Conservation (phyloP, 495 filamentous ascomycete species). For the Penicillium paradoxum region DNA sequence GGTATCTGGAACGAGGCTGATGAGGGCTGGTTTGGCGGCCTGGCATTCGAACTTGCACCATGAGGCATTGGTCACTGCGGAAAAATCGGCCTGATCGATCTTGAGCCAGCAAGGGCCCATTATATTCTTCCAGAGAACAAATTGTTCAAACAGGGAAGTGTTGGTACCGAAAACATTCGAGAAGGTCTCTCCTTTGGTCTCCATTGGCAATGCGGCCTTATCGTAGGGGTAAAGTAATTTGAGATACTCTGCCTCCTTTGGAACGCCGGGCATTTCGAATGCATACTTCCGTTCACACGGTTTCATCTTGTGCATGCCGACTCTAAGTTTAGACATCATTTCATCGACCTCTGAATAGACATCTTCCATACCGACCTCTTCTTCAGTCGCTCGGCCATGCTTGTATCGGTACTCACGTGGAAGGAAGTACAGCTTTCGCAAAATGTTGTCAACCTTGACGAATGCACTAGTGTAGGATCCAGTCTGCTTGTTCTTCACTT, state of each 20-base stretch:
- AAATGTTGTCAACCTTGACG: slow-evolving; percentile 90
- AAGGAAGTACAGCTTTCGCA: slow-evolving; percentile 89
- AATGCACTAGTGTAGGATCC: slow-evolving; percentile 83
- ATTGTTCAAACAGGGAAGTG: slow-evolving; percentile 93
- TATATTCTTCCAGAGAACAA: slow-evolving; percentile 95
- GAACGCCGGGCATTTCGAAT: slow-evolving; percentile 84
- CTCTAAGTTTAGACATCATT: slow-evolving; percentile 77
- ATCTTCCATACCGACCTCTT: slow-evolving; percentile 83
- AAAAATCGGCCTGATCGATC: slow-evolving; percentile 79
- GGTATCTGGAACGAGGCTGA: slow-evolving; percentile 64
- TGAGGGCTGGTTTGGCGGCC: slow-evolving; percentile 66
- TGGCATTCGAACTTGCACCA: slow-evolving; percentile 95
- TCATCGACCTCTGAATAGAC: slow-evolving; percentile 83
- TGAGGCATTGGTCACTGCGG: slow-evolving; percentile 80
- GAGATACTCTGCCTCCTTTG: slow-evolving; percentile 83
- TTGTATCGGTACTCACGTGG: slow-evolving; percentile 67
- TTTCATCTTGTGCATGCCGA: slow-evolving; percentile 91
- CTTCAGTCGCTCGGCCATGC: slow-evolving; percentile 62
- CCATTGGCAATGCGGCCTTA: slow-evolving; percentile 62
- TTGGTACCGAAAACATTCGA: slow-evolving; percentile 93
- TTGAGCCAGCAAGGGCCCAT: slow-evolving; percentile 98
- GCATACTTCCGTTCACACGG: slow-evolving; percentile 86
- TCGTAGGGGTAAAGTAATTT: slow-evolving; percentile 92
- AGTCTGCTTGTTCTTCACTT: slow-evolving; percentile 85
- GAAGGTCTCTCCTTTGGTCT: slow-evolving; percentile 79